Percentiles rank a stretch among this genome's conserved stretches.
These are phyloP conservation scores for Corynespora cassiicola DNA, from an alignment of 2,329 filamentous ascomycete genomes.

Conservation along the genomic window DNA sequence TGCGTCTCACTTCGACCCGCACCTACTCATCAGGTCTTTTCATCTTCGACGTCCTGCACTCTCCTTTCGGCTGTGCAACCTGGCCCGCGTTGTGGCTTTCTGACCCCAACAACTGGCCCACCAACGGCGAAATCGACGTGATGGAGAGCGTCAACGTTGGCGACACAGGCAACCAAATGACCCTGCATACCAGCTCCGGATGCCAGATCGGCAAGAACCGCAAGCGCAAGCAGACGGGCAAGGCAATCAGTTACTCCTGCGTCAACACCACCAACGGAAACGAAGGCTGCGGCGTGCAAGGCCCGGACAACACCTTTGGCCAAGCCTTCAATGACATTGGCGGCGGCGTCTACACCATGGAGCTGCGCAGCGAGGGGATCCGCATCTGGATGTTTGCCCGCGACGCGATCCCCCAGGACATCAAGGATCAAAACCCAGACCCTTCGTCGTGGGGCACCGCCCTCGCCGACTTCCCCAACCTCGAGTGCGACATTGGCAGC, in stretches of 20 bases:
- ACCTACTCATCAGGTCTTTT: conserved; percentile 31
- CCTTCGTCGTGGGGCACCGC: conserved; percentile 25
- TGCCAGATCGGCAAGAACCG: conserved; percentile 20
- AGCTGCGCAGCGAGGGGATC: conserved; percentile 42
- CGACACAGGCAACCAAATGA: conserved; percentile 28
- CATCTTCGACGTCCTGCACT: conserved; percentile 36
- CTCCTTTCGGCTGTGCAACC: conserved; percentile 26
- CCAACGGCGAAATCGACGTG: conserved; percentile 37
- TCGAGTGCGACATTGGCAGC: conserved; percentile 52
- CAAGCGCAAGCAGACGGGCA: conserved; percentile 50
- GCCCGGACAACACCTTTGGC: conserved; percentile 24
- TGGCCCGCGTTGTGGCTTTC: conserved; percentile 38
- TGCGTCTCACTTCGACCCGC: conserved; percentile 33
- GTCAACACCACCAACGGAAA: conserved; percentile 24
- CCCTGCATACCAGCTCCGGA: conserved; percentile 32
- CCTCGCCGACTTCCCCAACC: conserved; percentile 43
- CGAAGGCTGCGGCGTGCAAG: conserved; percentile 42
- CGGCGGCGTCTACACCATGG: conserved; percentile 45
- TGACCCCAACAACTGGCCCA: conserved; percentile 34
- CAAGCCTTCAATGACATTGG: conserved; percentile 30
- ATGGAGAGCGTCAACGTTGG: conserved; percentile 33
- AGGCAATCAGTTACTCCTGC: conserved; percentile 52
- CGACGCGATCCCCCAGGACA: conserved; percentile 14
- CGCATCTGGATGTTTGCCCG: conserved; percentile 49
- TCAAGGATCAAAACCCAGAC: conserved; percentile 17